These are phyloP conservation scores for Talaromyces sp. DNA, from an alignment of 2,329 filamentous ascomycete species.

Conservation along the genomic window DNA sequence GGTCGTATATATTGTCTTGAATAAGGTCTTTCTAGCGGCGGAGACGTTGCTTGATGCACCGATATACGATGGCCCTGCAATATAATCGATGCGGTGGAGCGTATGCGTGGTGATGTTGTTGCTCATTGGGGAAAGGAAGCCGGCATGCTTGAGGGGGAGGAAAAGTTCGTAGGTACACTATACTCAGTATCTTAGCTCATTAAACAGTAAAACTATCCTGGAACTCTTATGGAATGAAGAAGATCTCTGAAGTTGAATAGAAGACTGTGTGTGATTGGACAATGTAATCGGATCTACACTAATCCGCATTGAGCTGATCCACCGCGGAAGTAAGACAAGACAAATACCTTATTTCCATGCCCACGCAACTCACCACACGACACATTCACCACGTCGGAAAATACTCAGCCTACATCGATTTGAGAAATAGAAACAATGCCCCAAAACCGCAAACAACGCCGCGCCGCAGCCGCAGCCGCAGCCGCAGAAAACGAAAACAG, in stretches of 20 bases:
- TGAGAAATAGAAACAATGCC: neutral
- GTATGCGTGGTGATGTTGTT: neutral
- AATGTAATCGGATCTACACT: neutral
- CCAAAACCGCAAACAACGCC: slow-evolving; percentile 42
- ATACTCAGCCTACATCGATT: neutral
- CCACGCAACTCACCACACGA: neutral
- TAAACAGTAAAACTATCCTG: neutral
- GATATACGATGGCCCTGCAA: slow-evolving; percentile 4
- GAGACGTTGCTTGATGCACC: slow-evolving; percentile 14
- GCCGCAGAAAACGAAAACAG: slow-evolving; percentile 22
- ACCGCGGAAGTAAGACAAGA: slow-evolving; percentile 4
- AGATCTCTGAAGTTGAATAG: neutral
- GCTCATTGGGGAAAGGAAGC: neutral
- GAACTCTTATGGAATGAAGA: neutral
- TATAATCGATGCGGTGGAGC: neutral
- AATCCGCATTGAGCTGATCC: slow-evolving; percentile 1
- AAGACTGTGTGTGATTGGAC: neutral
- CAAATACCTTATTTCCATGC: neutral
- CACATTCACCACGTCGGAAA: neutral
- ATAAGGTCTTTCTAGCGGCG: slow-evolving; percentile 5
- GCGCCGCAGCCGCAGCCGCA: slow-evolving; percentile 32
- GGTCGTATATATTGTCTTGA: slow-evolving; percentile 29
- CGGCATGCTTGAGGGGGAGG: neutral
- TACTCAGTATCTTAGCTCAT: neutral
- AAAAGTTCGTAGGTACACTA: neutral